Base-by-base conservation (phyloP, 2,329 filamentous ascomycete genomes). In the Cyclaneusma minus region DNA sequence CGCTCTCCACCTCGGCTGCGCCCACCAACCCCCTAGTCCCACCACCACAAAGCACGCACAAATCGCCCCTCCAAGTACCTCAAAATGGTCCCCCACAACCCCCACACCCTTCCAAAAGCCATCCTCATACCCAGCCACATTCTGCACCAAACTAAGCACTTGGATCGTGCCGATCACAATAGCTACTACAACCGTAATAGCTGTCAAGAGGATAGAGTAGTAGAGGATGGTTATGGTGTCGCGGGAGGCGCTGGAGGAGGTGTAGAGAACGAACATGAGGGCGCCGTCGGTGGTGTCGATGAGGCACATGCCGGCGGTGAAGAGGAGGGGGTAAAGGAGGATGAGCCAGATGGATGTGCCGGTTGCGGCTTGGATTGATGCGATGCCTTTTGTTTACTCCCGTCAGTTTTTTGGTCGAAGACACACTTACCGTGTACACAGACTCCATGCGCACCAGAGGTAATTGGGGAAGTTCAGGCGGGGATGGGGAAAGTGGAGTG, bases 281-380 rank as follows among this genome's bases (percentile, higher is more conserved):
- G 87, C 87, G 13, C 87, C 87, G 41, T 95, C 89, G 0, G 75
- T 78, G 0, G 85, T 94, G 51, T 95, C 89, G 5, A 95, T 60
- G 13, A 95, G 63, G 49, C 85, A 94, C 89, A 98, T 95, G 31
- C 83, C 89, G 1, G 79, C 82, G 0, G 87, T 94, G 43, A 95
- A 95, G 1, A 95, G 56, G 1, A 87, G 50, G 0, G 89, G 89
- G 31, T 94, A 93, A 27, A 98, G 76, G 16, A 95, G 51, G 33
- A 95, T 95, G 9, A 94, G 57, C 89, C 89, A 98, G 32, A 95
- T 76, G 16, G 74, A 82, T 0, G 84, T 94, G 2, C 87, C 87
- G 33, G 78, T 64, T 0, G 83, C 73, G 0, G 79, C 85, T 42
- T 94, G 79, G 2, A 98, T 72, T 16, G 79, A 84, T 0, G 82